These are phyloP conservation scores for Umbelopsis ramanniana DNA, from an alignment of 192 early-diverging fungal species.

Conservation along the genomic window DNA sequence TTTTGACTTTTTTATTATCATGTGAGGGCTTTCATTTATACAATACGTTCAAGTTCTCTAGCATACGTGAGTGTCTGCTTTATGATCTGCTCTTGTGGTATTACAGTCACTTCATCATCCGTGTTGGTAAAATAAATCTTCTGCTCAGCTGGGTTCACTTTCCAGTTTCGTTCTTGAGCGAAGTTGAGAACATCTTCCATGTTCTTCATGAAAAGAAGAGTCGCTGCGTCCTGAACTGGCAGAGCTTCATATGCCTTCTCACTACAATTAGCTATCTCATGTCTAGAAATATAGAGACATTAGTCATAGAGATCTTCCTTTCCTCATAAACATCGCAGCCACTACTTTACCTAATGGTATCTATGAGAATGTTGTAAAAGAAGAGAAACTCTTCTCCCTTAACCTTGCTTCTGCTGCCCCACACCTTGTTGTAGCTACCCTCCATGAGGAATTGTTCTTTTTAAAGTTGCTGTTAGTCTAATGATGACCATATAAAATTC, in stretches of 20 bases:
- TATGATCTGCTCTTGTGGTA: slow-evolving; percentile 86
- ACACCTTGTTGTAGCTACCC: slow-evolving; percentile 96
- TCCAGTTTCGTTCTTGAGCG: slow-evolving; percentile 87
- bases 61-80: slow-evolving; percentile 88
- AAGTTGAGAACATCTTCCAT: slow-evolving; percentile 84
- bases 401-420: slow-evolving; percentile 89
- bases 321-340: neutral
- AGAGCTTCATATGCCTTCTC: slow-evolving; percentile 92
- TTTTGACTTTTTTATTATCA: slow-evolving; percentile 16
- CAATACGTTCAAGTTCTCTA: slow-evolving; percentile 95
- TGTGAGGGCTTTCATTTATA: slow-evolving; percentile 50
- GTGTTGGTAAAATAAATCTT: slow-evolving; percentile 80
- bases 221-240: slow-evolving; percentile 87
- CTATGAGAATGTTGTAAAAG: slow-evolving; percentile 94
- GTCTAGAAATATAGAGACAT: slow-evolving; percentile 52
- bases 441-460: slow-evolving; percentile 96
- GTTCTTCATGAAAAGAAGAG: slow-evolving; percentile 83
- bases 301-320: neutral
- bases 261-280: slow-evolving; percentile 94
- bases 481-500: neutral
- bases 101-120: slow-evolving; percentile 65
- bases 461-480: neutral
- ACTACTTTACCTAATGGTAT: slow-evolving; percentile 76
- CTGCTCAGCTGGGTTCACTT: slow-evolving; percentile 75
- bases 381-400: slow-evolving; percentile 90